Conservation (phyloP, 2,329 filamentous ascomycete species). For the Kalmusia sp. region DNA sequence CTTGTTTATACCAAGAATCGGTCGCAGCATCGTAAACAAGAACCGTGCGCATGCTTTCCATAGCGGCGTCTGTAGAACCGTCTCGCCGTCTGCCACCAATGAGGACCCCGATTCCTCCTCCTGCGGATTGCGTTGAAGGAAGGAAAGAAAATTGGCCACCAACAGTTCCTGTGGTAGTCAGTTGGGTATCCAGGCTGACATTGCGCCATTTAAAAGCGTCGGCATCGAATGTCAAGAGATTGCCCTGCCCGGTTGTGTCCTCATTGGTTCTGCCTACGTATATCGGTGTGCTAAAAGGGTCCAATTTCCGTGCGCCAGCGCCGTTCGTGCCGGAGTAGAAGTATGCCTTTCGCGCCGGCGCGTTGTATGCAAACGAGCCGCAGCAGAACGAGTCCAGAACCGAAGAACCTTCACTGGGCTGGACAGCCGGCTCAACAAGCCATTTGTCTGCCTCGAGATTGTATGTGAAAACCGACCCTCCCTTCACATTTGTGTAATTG, state of each 20-base stretch:
- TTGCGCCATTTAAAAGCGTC: slow-evolving; percentile 12
- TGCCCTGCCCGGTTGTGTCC: slow-evolving; percentile 6
- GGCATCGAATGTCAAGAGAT: slow-evolving; percentile 15
- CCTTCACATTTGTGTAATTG: slow-evolving; percentile 2
- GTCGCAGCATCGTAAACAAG: slow-evolving; percentile 15
- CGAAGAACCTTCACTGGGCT: slow-evolving; percentile 2
- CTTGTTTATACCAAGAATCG: slow-evolving; percentile 14
- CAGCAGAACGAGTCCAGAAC: slow-evolving; percentile 13
- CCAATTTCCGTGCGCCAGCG: background rate
- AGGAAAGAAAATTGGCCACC: slow-evolving; percentile 13
- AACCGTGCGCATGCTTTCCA: slow-evolving; percentile 16
- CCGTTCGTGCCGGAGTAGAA: slow-evolving; percentile 11
- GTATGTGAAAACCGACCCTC: slow-evolving; percentile 11
- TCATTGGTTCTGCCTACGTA: background rate
- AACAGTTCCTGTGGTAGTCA: slow-evolving; percentile 7
- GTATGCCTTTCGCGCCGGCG: slow-evolving; percentile 5
- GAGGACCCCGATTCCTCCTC: slow-evolving; percentile 8
- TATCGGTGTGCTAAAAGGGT: background rate
- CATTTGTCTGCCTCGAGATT: slow-evolving; percentile 11
- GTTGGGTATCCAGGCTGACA: background rate
- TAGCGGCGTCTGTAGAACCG: background rate
- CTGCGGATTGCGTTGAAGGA: slow-evolving; percentile 7
- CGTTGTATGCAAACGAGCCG: slow-evolving; percentile 16
- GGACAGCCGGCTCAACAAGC: slow-evolving; percentile 10
- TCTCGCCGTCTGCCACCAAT: slow-evolving; percentile 3